Evolutionary conservation across 1,284 basidiomycete genomes (phyloP).

Genomic region (Marasmius oreades): DNA sequence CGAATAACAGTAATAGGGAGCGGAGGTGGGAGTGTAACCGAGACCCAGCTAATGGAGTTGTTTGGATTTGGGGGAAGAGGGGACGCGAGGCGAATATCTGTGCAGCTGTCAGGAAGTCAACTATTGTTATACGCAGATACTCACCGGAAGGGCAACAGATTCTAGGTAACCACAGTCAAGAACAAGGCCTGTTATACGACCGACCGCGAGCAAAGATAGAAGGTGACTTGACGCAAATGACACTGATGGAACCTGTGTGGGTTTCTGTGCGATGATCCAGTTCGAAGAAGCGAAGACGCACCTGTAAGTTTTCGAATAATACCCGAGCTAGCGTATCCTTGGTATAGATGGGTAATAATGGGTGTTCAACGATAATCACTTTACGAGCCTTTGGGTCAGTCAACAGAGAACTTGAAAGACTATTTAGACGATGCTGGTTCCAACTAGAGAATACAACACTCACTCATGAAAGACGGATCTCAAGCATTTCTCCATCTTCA

Average conservation of each 20-base stretch:
- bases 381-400: constrained; percentile 93
- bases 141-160: constrained; percentile 81
- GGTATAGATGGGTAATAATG: constrained; percentile 80
- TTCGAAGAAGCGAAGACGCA: constrained; percentile 27
- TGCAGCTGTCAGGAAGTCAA: constrained; percentile 5
- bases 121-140: constrained; percentile 24
- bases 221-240: constrained; percentile 90
- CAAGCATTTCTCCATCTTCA: constrained; percentile 64
- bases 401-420: constrained; percentile 68
- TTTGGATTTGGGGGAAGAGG: constrained; percentile 74
- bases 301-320: constrained; percentile 89
- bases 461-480: constrained; percentile 84
- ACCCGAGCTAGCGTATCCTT: constrained; percentile 86
- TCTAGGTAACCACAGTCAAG: constrained; percentile 92
- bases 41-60: constrained; percentile 80
- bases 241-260: constrained; percentile 77
- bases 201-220: constrained; percentile 79
- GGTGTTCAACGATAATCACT: constrained; percentile 89
- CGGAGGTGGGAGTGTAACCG: constrained; percentile 74
- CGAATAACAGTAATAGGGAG: constrained; percentile 76
- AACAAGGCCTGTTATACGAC: constrained; percentile 89
- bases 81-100: constrained; percentile 89
- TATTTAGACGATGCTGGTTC: constrained; percentile 17
- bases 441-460: constrained; percentile 28
- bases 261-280: constrained; percentile 9